Evolutionary conservation across 345 rosid species (phyloP), one percentile per base, ranked within the genome.

Genomic region (Gossypium rotundifolium): DNA sequence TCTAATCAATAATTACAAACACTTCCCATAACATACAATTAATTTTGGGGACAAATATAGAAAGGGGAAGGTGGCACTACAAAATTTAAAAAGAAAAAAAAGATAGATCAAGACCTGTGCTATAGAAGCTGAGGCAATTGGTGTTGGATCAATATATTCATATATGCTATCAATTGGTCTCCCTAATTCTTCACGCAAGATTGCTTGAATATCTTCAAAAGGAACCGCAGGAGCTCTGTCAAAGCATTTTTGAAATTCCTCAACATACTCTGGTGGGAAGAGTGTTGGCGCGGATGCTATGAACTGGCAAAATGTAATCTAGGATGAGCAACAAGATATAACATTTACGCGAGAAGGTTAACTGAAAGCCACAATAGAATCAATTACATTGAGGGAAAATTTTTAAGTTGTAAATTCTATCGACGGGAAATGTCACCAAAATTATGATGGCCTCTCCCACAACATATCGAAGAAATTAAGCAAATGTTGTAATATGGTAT

Each of bases 91-190:
- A 8, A 11, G 22, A 27, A 3, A 8, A 14, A 60, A 60, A 57
- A 12, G 14, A 60, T 54, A 57, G 51, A 57, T 33, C 58, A 76
- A 63, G 48, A 91, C 97, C 90, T 94, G 98, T 48, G 98, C 98
- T 83, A 94, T 86, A 62, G 97, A 94, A 77, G 98, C 98, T 53
- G 98, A 92, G 77, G 98, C 98, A 83, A 94, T 70, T 76, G 98
- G 98, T 6, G 84, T 83, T 70, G 97, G 93, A 79, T 94, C 93
- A 80, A 94, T 87, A 82, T 86, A 92, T 75, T 88, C 97, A 61
- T 87, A 92, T 46, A 92, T 88, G 62, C 88, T 87, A 5, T 92
- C 97, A 45, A 92, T 87, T 69, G 98, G 95, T 83, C 86, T 89
- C 76, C 95, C 97, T 76, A 94, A 81, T 45, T 94, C 98, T 79